phyloP scores from a whole-genome alignment of 2,329 filamentous ascomycete species.

The Tolypocladium ovalisporum region DNA sequence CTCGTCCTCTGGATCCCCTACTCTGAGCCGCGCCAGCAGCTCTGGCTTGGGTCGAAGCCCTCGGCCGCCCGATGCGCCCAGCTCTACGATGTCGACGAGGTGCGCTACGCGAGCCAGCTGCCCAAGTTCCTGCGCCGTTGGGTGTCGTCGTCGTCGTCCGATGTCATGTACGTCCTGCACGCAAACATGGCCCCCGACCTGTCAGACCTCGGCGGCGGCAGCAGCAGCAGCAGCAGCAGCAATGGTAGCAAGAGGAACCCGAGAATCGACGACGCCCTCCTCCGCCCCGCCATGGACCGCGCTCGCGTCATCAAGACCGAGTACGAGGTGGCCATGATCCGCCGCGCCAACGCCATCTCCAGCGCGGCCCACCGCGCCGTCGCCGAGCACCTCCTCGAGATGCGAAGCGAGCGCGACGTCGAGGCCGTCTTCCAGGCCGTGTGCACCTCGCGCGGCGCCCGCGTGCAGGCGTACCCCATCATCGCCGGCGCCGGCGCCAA shows the following conservation, averaged over 20 bases:
- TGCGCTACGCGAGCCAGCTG: slow-evolving; percentile 49
- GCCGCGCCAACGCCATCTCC: slow-evolving; percentile 70
- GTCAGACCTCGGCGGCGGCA: slow-evolving; percentile 1
- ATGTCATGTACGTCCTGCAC: slow-evolving; percentile 36
- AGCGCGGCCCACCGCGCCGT: slow-evolving; percentile 66
- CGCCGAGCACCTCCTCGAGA: slow-evolving; percentile 48
- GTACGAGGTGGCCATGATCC: slow-evolving; percentile 77
- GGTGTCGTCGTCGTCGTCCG: slow-evolving; percentile 26
- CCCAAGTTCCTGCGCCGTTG: slow-evolving; percentile 28
- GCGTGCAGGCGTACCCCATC: slow-evolving; percentile 74
- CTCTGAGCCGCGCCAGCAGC: slow-evolving; percentile 47
- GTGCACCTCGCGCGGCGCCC: slow-evolving; percentile 63
- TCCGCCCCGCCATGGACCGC: slow-evolving; percentile 66
- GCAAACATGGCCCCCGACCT: slow-evolving; percentile 25
- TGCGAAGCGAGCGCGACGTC: slow-evolving; percentile 71
- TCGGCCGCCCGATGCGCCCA: slow-evolving; percentile 48
- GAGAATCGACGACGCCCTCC: slow-evolving; percentile 33
- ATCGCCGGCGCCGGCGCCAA: slow-evolving; percentile 81
- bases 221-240: background rate
- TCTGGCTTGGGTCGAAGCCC: slow-evolving; percentile 55
- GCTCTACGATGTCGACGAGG: slow-evolving; percentile 59
- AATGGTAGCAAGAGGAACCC: background rate
- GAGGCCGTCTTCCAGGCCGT: slow-evolving; percentile 66
- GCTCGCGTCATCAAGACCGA: slow-evolving; percentile 72
- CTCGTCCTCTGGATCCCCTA: slow-evolving; percentile 66